phyloP scores from a whole-genome alignment of 352 stramenopile species.

The Globisporangium spinosum region DNA sequence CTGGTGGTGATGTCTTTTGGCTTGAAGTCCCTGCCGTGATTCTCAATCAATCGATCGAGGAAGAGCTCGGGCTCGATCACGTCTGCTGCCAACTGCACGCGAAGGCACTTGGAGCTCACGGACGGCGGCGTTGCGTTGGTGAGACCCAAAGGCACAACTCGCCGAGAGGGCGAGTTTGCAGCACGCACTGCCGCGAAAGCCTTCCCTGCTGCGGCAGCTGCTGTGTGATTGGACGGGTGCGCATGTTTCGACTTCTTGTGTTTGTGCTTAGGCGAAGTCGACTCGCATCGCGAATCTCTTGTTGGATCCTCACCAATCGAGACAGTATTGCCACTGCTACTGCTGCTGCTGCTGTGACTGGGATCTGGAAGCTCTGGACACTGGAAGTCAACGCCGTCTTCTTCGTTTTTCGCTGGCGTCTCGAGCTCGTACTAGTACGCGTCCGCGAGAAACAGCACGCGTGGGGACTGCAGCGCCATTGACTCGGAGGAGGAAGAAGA shows the following conservation, averaged over 20 bases:
- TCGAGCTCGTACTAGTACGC: conserved; percentile 52
- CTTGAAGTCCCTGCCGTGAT: neutral
- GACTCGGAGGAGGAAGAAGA: neutral
- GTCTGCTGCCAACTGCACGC: conserved; percentile 54
- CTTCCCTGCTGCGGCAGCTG: conserved; percentile 44
- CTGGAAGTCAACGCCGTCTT: neutral
- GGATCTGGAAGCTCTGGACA: neutral
- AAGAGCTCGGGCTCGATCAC: conserved; percentile 61
- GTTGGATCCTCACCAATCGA: neutral
- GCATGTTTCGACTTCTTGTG: neutral
- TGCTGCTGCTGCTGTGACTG: neutral
- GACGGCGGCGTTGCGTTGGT: conserved; percentile 18
- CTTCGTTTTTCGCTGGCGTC: neutral
- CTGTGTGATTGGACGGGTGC: neutral
- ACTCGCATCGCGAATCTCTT: conserved; percentile 12
- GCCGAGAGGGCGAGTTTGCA: conserved; percentile 51
- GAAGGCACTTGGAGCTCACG: conserved; percentile 44
- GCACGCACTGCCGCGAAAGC: conserved; percentile 65
- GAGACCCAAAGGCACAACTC: neutral
- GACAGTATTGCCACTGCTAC: neutral
- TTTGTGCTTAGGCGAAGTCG: conserved; percentile 6
- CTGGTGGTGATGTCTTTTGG: neutral
- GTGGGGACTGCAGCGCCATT: conserved; percentile 1
- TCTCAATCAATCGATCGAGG: conserved; percentile 39
- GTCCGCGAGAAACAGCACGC: conserved; percentile 58